Evolutionary conservation across 208 protist species (phyloP), one percentile per base, ranked within the genome.

Genomic region (Trypanosoma caninum): DNA sequence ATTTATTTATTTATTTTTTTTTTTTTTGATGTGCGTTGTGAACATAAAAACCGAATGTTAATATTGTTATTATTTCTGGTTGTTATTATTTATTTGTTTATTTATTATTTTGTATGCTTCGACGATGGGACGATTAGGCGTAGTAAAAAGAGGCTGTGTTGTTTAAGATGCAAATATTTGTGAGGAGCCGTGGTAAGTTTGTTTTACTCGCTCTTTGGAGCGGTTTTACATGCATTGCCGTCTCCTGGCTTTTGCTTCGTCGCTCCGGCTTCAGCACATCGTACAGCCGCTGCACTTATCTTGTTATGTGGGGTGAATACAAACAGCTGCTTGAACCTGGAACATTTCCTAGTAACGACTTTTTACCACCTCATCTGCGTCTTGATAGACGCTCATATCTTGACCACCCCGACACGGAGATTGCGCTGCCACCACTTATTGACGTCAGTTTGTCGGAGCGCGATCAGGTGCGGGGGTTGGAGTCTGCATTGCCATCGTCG

Each of bases 251-350:
- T 0, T 76, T 84, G 37, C 25, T 90, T 18, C 88, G 88, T 10
- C 81, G 84, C 63, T 74, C 76, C 18, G 88, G 88, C 45, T 94
- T 94, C 71, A 85, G 80, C 77, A 94, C 84, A 0, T 55, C 71
- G 34, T 94, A 90, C 62, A 88, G 74, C 54, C 81, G 84, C 27
- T 83, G 73, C 74, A 77, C 58, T 14, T 94, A 91, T 55, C 61
- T 91, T 16, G 81, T 84, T 14, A 87, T 88, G 82, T 79, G 84
- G 77, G 88, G 83, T 5, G 88, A 94, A 58, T 94, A 91, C 69
- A 79, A 81, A 50, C 84, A 91, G 65, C 50, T 85, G 25, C 73
- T 94, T 0, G 78, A 90, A 45, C 72, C 84, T 0, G 88, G 88
- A 14, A 80, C 80, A 0, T 85, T 84, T 37, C 88, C 88, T 10